Evolutionary conservation across 2,329 filamentous ascomycete species (phyloP).

Genomic region (Zymoseptoria ardabiliae): DNA sequence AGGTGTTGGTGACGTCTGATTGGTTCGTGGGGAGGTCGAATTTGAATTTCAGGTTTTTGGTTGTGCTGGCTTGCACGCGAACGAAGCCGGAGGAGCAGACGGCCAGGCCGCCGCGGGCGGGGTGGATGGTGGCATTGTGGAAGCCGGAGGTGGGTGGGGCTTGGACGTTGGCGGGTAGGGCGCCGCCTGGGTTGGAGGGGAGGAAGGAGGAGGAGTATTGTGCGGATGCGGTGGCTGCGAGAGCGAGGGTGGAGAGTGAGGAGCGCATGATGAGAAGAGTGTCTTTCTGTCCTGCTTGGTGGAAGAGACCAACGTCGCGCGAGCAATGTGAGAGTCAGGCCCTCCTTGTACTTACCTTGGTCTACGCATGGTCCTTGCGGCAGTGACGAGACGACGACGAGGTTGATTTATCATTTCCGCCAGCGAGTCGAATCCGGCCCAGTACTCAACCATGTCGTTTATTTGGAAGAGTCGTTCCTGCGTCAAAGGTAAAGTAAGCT

Average conservation of each 20-base stretch:
- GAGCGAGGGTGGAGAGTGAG: slow-evolving; percentile 1
- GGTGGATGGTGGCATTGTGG: slow-evolving; percentile 13
- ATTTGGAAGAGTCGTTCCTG: not conserved
- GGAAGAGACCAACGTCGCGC: not conserved
- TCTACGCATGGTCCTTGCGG: not conserved
- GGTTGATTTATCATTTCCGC: not conserved
- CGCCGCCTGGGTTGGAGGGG: slow-evolving; percentile 12
- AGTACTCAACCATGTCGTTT: not conserved
- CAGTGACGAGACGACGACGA: not conserved
- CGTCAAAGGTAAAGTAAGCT: too few species aligned
- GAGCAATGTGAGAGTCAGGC: too few species aligned
- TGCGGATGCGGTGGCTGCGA: slow-evolving; percentile 5
- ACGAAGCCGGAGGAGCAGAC: slow-evolving; percentile 25
- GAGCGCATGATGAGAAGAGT: not conserved
- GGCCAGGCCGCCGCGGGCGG: slow-evolving; percentile 23
- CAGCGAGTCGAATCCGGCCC: not conserved
- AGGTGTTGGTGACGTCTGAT: slow-evolving; percentile 23
- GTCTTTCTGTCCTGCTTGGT: not conserved
- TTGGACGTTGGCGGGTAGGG: slow-evolving; percentile 10
- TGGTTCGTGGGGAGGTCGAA: slow-evolving; percentile 23
- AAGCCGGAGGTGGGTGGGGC: slow-evolving; percentile 10
- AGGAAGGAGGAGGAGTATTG: slow-evolving; percentile 10
- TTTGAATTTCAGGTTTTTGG: slow-evolving; percentile 24
- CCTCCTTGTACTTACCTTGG: not conserved
- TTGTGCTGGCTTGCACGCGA: slow-evolving; percentile 19